phyloP scores from a whole-genome alignment of 257 asterid genomes.

The Solanum boliviense region DNA sequence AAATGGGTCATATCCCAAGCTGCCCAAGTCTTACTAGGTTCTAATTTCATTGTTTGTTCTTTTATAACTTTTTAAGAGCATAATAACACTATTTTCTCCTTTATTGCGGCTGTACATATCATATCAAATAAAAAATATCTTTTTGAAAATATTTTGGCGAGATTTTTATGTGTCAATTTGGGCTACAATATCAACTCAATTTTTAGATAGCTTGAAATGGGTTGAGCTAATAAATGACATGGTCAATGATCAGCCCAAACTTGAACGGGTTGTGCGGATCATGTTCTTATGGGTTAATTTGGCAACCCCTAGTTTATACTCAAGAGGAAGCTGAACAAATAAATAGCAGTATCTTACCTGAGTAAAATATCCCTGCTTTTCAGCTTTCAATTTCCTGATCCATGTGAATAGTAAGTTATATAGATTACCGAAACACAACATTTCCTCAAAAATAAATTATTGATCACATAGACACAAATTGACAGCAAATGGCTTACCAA shows the following conservation, averaged over 20 bases:
- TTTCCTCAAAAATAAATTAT: neutral
- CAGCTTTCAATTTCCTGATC: constrained; percentile 85
- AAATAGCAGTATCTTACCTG: constrained; percentile 32
- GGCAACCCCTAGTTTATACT: neutral
- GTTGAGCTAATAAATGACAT: neutral
- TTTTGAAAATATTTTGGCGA: neutral
- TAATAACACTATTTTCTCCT: neutral
- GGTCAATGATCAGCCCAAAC: neutral
- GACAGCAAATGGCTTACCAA: constrained; percentile 43
- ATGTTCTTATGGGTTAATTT: neutral
- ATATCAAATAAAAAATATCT: neutral
- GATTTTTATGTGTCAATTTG: neutral
- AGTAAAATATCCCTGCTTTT: constrained; percentile 89
- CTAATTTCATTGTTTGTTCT: neutral
- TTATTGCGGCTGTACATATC: neutral
- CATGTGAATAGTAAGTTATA: constrained; percentile 12
- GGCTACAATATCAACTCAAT: neutral
- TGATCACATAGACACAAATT: neutral
- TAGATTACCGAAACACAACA: neutral
- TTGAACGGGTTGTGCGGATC: neutral
- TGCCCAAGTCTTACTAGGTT: neutral
- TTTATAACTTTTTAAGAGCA: neutral
- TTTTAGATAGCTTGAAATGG: neutral
- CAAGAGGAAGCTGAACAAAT: neutral
- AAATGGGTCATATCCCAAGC: neutral